Evolutionary conservation across 108 stramenopile species (phyloP), one percentile per base, ranked within the genome.

Genomic region (Cyclotella baltica): DNA sequence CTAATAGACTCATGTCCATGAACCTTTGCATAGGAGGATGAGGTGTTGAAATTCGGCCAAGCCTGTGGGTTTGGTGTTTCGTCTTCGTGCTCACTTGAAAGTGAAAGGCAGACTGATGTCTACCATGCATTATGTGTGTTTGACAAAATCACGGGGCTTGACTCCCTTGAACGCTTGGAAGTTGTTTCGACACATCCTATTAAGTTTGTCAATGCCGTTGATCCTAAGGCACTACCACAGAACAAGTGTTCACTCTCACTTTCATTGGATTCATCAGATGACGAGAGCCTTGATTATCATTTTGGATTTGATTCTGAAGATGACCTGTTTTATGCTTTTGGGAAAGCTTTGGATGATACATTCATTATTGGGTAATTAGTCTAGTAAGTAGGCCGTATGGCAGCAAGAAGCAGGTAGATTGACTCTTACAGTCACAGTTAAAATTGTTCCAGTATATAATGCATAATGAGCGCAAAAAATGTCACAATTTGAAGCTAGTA

Each of bases 21-120:
- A n/a, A n/a, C n/a, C n/a, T n/a, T n/a, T n/a, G n/a, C n/a, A n/a
- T 62, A 23, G 2, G 73, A 75, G 27, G 63, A 75, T 30, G 63
- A 75, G 20, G 73, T 65, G 20, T 36, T 55, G 35, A 8, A 20
- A 38, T 75, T 75, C 46, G 64, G 64, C 40, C 28, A 64, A 55
- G 30, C 40, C 27, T 53, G 19, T 34, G 9, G 48, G 63, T 66
- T 46, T 27, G 16, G 64, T 75, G 37, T 62, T 18, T 23, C 47
- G 22, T 72, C 77, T 0, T 72, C 70, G 20, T 78, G 77, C 58
- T 56, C 61, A 4, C 67, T 77, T 19, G n/a, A 30, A 33, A 58
- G 58, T 25, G 40, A 46, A 23, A 52, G 71, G 16, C 5, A 63
- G 16, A 11, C 40, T 51, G 58, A 62, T 20, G 55, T 34, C 2